phyloP scores from a whole-genome alignment of 2,329 filamentous ascomycete genomes.

The Parastagonospora nodorum region DNA sequence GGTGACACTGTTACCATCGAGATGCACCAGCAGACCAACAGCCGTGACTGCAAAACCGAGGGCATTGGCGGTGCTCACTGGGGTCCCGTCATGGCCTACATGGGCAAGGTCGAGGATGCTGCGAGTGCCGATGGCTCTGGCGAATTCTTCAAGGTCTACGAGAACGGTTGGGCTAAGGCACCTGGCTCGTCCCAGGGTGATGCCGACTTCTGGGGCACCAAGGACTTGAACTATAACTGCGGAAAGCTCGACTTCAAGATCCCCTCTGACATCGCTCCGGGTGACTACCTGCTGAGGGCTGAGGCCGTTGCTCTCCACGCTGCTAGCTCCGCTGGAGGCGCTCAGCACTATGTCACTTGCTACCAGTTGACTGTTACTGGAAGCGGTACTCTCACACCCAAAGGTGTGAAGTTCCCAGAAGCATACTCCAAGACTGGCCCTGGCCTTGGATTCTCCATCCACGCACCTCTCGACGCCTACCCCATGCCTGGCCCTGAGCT shows the following conservation, averaged over 20 bases:
- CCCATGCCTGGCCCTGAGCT: slow-evolving; percentile 47
- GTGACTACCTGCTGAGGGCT: slow-evolving; percentile 52
- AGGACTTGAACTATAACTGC: slow-evolving; percentile 50
- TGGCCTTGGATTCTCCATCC: slow-evolving; percentile 52
- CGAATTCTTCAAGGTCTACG: slow-evolving; percentile 56
- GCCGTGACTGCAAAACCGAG: slow-evolving; percentile 27
- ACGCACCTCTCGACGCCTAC: slow-evolving; percentile 44
- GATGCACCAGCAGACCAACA: slow-evolving; percentile 34
- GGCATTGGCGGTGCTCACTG: slow-evolving; percentile 50
- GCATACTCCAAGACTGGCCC: slow-evolving; percentile 48
- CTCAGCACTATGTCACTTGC: slow-evolving; percentile 55
- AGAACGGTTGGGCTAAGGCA: slow-evolving; percentile 45
- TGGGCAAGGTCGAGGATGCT: slow-evolving; percentile 48
- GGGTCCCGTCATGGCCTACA: slow-evolving; percentile 61
- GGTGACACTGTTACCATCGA: slow-evolving; percentile 37
- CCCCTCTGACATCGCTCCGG: slow-evolving; percentile 48
- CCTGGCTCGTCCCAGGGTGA: slow-evolving; percentile 46
- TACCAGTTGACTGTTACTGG: slow-evolving; percentile 50
- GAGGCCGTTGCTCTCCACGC: slow-evolving; percentile 56
- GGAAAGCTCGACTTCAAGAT: slow-evolving; percentile 39
- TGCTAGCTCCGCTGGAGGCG: slow-evolving; percentile 43
- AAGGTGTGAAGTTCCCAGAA: slow-evolving; percentile 55
- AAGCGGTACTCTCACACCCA: slow-evolving; percentile 39
- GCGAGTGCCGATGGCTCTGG: slow-evolving; percentile 52
- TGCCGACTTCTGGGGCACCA: slow-evolving; percentile 48